Evolutionary conservation across 371 early-diverging fungal species (phyloP).

Genomic region (Mucor velutinosus): DNA sequence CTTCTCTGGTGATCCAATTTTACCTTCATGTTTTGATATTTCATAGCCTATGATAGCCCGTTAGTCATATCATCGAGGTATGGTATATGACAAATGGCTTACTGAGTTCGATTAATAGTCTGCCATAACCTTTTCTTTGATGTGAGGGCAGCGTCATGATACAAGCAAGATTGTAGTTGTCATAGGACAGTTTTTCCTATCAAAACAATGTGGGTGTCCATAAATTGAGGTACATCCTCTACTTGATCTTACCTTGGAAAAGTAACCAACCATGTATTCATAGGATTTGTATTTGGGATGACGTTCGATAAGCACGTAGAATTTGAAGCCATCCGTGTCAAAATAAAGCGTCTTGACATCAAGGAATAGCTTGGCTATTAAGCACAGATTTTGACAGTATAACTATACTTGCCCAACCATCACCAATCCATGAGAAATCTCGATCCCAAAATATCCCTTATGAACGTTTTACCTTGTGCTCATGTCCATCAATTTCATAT

Average conservation of each 20-base stretch:
- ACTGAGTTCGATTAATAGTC: constrained; percentile 86
- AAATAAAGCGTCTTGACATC: constrained; percentile 99
- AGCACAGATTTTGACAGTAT: constrained; percentile 95
- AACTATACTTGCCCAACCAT: constrained; percentile 42
- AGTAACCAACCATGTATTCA: constrained; percentile 67
- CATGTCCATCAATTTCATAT: constrained; percentile 92
- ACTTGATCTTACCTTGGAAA: constrained; percentile 58
- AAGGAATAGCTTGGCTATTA: constrained; percentile 93
- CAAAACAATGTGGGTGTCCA: not conserved
- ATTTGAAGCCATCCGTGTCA: constrained; percentile 97
- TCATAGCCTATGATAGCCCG: constrained; percentile 68
- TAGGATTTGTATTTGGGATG: constrained; percentile 39
- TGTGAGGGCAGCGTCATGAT: constrained; percentile 86
- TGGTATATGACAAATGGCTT: constrained; percentile 19
- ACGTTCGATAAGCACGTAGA: constrained; percentile 89
- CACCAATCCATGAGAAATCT: too few relatives aligned
- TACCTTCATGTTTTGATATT: constrained; percentile 85
- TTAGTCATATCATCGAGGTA: not conserved
- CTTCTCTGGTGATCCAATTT: constrained; percentile 89
- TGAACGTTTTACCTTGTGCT: constrained; percentile 70
- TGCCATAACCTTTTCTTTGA: constrained; percentile 86
- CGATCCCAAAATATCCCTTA: not conserved
- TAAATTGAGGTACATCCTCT: not conserved
- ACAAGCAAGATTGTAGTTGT: constrained; percentile 88
- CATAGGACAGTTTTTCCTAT: constrained; percentile 73